Conservation (phyloP, 1,284 basidiomycete species). For the Sutorius eximius region DNA sequence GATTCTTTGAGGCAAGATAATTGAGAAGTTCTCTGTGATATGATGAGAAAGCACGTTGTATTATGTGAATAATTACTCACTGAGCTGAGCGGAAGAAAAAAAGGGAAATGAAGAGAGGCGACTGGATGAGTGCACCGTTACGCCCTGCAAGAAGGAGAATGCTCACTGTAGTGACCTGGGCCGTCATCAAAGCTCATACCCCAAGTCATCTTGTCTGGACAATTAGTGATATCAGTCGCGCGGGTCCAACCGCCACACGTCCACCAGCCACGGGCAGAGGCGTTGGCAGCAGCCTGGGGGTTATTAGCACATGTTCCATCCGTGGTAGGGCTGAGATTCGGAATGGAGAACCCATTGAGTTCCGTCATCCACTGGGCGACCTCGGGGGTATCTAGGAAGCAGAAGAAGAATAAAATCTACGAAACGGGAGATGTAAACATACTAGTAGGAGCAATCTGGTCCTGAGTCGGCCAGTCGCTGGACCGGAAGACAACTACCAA, state of each 20-base stretch:
- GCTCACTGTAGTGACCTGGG: conserved; percentile 78
- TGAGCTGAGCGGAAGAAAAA: conserved; percentile 42
- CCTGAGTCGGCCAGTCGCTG: conserved; percentile 66
- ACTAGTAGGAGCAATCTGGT: conserved; percentile 67
- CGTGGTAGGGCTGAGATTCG: conserved; percentile 55
- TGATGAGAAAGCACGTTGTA: conserved; percentile 8
- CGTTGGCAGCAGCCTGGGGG: conserved; percentile 56
- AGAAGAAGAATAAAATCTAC: neutral
- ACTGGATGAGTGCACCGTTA: conserved; percentile 4
- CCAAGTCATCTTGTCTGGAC: conserved; percentile 82
- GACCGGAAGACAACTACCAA: conserved; percentile 49
- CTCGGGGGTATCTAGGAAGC: conserved; percentile 51
- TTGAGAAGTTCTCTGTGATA: conserved; percentile 58
- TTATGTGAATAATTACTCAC: conserved; percentile 34
- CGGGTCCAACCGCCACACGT: conserved; percentile 86
- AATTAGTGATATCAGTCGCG: conserved; percentile 63
- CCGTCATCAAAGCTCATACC: conserved; percentile 85
- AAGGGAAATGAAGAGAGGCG: neutral
- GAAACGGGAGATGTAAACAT: conserved; percentile 16
- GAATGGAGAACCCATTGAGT: conserved; percentile 70
- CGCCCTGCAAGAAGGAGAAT: neutral
- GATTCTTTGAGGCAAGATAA: conserved; percentile 63
- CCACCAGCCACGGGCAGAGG: conserved; percentile 75
- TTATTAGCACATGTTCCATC: conserved; percentile 69
- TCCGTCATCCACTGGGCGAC: conserved; percentile 77